Base-by-base conservation (phyloP, 2,329 filamentous ascomycete species). In the Neopestalotiopsis sp. region DNA sequence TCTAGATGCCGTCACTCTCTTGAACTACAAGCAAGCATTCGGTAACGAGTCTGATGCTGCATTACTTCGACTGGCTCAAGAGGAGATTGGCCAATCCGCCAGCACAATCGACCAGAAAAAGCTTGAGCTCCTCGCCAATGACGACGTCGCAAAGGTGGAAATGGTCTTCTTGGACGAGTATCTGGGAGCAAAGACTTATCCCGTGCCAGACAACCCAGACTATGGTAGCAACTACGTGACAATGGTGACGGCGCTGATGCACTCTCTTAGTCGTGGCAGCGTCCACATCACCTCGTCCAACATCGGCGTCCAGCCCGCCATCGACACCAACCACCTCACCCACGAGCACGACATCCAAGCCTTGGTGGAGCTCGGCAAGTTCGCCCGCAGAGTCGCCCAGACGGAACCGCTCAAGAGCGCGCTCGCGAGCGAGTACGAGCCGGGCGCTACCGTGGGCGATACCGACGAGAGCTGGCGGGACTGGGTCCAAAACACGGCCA, bases 101-200 rank as follows among this genome's bases (percentile, higher is more conserved):
- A 78, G 76, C 42, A 74, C 75, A 49, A 75, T 81, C 12, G 78
- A 81, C 66, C 69, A 76, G 70, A 81, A 81, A 68, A 84, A 84
- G 72, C 70, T 85, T 1, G 72, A 79, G 5, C 78, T 82, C 68
- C 75, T 86, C 58, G 73, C 74, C 17, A 73, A 83, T 66, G 69
- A 71, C 4, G 68, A 70, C n/a, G 77, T 84, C 7, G 81, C 82
- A 0, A 80, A 84, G 69, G 71, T 83, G 1, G 82, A 84, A 72
- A 70, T 83, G 45, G 81, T 84, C 68, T 82, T 85, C 71, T 81
- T 81, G 0, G 82, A 84, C 69, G 81, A 81, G 2, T 84, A 84
- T 73, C 82, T 81, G 0, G 83, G 83, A 17, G 70, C 77, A 57
- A 79, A 79, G 71, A 78, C 80, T 13, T 80, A 80, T 69, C 77